These are phyloP conservation scores for Penicillium sp. DNA, from an alignment of 2,329 filamentous ascomycete genomes.

Conservation along the genomic window DNA sequence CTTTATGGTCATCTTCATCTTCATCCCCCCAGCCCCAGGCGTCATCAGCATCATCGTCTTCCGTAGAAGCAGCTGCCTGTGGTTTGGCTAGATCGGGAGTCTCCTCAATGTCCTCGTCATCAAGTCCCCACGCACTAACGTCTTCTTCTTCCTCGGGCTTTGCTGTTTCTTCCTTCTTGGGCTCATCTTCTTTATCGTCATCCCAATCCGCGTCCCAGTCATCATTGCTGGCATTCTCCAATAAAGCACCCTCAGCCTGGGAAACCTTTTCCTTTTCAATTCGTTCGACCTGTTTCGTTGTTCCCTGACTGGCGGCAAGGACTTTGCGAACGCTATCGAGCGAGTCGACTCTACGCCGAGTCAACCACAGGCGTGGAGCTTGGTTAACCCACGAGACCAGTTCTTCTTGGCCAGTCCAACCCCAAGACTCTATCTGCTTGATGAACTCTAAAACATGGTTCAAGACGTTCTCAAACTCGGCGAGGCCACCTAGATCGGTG, in stretches of 20 bases:
- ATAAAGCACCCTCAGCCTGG: slow-evolving; percentile 65
- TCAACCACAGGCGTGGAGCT: slow-evolving; percentile 80
- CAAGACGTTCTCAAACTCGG: slow-evolving; percentile 69
- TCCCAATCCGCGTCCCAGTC: slow-evolving; percentile 84
- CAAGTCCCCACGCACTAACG: slow-evolving; percentile 54
- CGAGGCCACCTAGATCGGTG: slow-evolving; percentile 68
- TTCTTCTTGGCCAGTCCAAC: slow-evolving; percentile 62
- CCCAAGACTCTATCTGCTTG: slow-evolving; percentile 58
- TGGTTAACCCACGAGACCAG: slow-evolving; percentile 78
- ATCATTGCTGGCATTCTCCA: slow-evolving; percentile 52
- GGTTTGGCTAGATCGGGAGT: slow-evolving; percentile 26
- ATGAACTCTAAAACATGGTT: slow-evolving; percentile 65
- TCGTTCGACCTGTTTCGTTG: slow-evolving; percentile 71
- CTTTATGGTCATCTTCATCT: slow-evolving; percentile 38
- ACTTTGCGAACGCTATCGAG: slow-evolving; percentile 72
- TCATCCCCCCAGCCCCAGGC: slow-evolving; percentile 88
- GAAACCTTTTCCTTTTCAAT: slow-evolving; percentile 80
- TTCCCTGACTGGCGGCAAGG: slow-evolving; percentile 66
- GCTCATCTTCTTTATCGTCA: slow-evolving; percentile 58
- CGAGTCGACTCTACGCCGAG: slow-evolving; percentile 75
- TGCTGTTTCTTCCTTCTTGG: slow-evolving; percentile 17
- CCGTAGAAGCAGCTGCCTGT: slow-evolving; percentile 15
- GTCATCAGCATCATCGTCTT: slow-evolving; percentile 52
- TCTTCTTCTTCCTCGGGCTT: slow-evolving; percentile 40
- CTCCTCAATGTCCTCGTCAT: slow-evolving; percentile 44